Evolutionary conservation across 2,329 filamentous ascomycete genomes (phyloP), one percentile per base, ranked within the genome.

Genomic region (Clonostachys solani): DNA sequence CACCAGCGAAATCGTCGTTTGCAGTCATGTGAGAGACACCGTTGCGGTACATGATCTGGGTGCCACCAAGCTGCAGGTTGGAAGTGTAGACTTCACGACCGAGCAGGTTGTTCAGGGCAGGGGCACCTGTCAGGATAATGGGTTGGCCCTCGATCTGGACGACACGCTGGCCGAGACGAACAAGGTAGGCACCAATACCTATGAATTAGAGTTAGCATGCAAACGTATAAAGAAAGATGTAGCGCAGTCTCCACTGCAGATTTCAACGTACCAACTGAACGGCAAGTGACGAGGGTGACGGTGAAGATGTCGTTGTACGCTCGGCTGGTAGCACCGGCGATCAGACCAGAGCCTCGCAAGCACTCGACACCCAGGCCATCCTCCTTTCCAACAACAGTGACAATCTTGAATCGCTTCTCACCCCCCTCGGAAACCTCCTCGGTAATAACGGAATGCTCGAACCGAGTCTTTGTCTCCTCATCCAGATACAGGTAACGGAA

Each of bases 41-140:
- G 67, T 99, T 99, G 75, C 89, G 92, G 83, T 99, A 97, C 94
- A 99, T 99, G 80, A 99, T 99, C 73, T 99, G 94, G n/a, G 94
- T 99, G 59, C 94, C 94, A 84, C 94, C 94, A 55, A 99, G 89
- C 77, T 99, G 94, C 63, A 99, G 74, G 80, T 99, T 99, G 51
- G 94, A 97, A 19, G 94, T 96, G 76, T 99, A 99, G 33, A 99
- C 92, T 71, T 99, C 94, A 58, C 95, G 91, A 61, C 94, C 94
- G 51, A 99, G 84, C 60, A 99, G 79, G 75, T 97, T 99, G 83
- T 99, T 99, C 67, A 99, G 87, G 50, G 94, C 94, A 54, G 90
- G 89, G 43, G 94, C 94, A 81, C 94, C 94, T 60, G 94, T 99
- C 53, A 99, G 83, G 62, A 99, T 99, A 67, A 99, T 99, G 37